A percentile compares a stretch with the other conserved stretches of the same genome.
These are phyloP conservation scores for Ophiognomonia clavigignenti-juglandacearum DNA, from an alignment of 2,329 filamentous ascomycete genomes.

Conservation along the genomic window DNA sequence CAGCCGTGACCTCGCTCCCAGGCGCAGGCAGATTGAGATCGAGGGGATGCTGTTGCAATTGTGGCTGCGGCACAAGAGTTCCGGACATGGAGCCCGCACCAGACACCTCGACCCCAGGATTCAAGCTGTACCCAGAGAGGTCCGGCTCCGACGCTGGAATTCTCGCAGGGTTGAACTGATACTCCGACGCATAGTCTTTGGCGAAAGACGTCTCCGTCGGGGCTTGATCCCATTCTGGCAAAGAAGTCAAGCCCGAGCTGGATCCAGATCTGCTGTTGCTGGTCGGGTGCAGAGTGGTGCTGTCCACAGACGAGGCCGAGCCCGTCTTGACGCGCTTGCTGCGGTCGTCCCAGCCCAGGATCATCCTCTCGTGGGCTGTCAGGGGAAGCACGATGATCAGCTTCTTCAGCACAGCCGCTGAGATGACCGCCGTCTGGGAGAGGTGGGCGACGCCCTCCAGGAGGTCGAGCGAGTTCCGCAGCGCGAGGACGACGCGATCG, in stretches of 20 bases:
- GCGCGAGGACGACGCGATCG: conserved; percentile 9
- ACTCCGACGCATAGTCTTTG: background rate
- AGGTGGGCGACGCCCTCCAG: conserved; percentile 3
- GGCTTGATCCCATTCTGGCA: background rate
- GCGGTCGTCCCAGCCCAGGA: background rate
- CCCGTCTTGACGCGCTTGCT: conserved; percentile 3
- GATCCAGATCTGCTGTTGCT: background rate
- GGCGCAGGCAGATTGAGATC: background rate
- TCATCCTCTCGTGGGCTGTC: background rate
- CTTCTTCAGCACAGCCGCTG: conserved; percentile 1
- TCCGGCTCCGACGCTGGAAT: background rate
- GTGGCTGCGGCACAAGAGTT: background rate
- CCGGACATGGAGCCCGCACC: background rate
- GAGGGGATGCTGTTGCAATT: background rate
- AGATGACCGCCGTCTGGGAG: conserved; percentile 4
- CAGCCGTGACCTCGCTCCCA: background rate
- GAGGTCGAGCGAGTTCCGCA: background rate
- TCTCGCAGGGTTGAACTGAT: background rate
- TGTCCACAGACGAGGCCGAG: background rate
- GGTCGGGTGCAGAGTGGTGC: background rate
- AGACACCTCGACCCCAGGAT: background rate
- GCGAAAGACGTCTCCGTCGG: background rate
- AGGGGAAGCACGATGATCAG: background rate
- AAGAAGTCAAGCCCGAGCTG: background rate
- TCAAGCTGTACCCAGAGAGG: background rate